Conservation (phyloP, 352 stramenopile species). For the Phytophthora sojae region DNA sequence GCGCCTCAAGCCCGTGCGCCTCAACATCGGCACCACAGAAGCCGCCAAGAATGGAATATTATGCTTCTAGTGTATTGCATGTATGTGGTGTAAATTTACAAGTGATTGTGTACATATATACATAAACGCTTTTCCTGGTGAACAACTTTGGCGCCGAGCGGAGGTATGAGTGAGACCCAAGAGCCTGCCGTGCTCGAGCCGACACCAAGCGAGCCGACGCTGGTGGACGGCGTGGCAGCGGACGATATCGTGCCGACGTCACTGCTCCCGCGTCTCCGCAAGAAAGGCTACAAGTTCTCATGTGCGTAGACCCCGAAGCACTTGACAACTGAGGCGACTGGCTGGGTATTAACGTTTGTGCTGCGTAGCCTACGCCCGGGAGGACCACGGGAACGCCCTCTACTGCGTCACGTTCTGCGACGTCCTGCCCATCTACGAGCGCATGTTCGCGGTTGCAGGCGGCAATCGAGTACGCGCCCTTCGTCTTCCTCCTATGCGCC, state of each 20-base stretch:
- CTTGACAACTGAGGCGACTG: neutral
- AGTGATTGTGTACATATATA: no score
- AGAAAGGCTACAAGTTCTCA: conserved; percentile 78
- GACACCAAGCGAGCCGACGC: conserved; percentile 13
- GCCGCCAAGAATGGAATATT: no score
- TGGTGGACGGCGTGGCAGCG: conserved; percentile 3
- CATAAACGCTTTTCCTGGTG: no score
- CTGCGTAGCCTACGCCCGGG: conserved; percentile 62
- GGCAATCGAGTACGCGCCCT: conserved; percentile 64
- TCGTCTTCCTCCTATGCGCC: neutral
- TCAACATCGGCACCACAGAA: no score
- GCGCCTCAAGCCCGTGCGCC: no score
- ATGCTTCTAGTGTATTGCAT: no score
- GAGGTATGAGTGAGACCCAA: conserved; percentile 16
- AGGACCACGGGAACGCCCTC: conserved; percentile 81
- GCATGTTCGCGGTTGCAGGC: conserved; percentile 74
- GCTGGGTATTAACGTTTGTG: conserved; percentile 11
- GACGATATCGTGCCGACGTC: conserved; percentile 37
- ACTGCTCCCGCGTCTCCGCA: conserved; percentile 56
- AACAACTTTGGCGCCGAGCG: no score
- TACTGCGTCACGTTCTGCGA: conserved; percentile 84
- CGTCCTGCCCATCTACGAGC: conserved; percentile 70
- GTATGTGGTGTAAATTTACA: no score
- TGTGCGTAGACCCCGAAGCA: conserved; percentile 35
- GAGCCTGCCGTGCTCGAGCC: conserved; percentile 8